Percentiles rank a stretch among this genome's conserved stretches.
phyloP scores from a whole-genome alignment of 352 stramenopile genomes.

The Thalassiosira livingstoniorum region DNA sequence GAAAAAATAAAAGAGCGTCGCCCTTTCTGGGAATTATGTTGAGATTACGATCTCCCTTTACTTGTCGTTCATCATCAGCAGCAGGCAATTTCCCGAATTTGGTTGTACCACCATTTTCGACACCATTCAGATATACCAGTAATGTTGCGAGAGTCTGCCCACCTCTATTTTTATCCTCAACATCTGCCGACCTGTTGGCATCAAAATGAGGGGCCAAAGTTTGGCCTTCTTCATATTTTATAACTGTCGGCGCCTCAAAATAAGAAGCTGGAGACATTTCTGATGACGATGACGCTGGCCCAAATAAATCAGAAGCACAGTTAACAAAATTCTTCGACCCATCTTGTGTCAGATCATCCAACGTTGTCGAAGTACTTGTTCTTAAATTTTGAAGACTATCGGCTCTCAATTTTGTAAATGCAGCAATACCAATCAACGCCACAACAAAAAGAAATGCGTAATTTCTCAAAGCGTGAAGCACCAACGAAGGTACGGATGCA shows the following conservation, averaged over 20 bases:
- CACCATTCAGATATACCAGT: conserved; percentile 86
- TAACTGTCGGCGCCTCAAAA: conserved; percentile 85
- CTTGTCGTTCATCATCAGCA: conserved; percentile 33
- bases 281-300: conserved; percentile 15
- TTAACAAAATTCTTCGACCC: conserved; percentile 73
- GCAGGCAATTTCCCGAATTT: conserved; percentile 70
- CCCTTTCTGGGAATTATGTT: conserved; percentile 75
- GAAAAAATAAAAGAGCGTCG: conserved; percentile 85
- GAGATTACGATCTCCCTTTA: conserved; percentile 54
- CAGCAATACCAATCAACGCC: conserved; percentile 52
- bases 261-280: conserved; percentile 40
- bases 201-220: conserved; percentile 83
- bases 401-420: conserved; percentile 66
- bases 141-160: conserved; percentile 83
- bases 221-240: conserved; percentile 82
- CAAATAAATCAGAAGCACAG: conserved; percentile 65
- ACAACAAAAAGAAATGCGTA: conserved; percentile 69
- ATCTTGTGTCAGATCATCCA: conserved; percentile 71
- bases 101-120: conserved; percentile 73
- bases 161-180: conserved; percentile 81
- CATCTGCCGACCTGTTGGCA: conserved; percentile 75
- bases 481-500: conserved; percentile 52
- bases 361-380: conserved; percentile 79
- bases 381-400: conserved; percentile 73
- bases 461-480: conserved; percentile 75